Evolutionary conservation across 768 basidiomycete genomes (phyloP).

Genomic region (Suillus spraguei): DNA sequence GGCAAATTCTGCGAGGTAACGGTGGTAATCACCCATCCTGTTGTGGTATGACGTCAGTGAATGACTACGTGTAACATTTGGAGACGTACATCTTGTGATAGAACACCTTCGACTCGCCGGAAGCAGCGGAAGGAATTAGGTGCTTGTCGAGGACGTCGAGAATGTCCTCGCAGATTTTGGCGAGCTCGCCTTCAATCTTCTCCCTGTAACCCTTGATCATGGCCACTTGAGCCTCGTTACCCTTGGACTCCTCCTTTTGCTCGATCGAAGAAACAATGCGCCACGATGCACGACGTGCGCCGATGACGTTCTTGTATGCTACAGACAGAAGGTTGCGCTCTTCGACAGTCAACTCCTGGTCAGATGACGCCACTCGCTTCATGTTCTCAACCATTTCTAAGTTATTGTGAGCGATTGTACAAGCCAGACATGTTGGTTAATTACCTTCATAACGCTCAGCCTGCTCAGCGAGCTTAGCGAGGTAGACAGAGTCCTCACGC

Average conservation of each 20-base stretch:
- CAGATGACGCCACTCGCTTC: slow-evolving; percentile 97
- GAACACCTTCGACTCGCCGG: slow-evolving; percentile 98
- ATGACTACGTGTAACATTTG: background rate
- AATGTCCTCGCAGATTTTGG: slow-evolving; percentile 98
- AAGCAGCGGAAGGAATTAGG: slow-evolving; percentile 94
- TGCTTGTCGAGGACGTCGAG: slow-evolving; percentile 97
- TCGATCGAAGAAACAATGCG: slow-evolving; percentile 98
- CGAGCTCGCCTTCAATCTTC: slow-evolving; percentile 96
- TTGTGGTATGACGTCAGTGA: slow-evolving; percentile 21
- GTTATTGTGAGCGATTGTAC: slow-evolving; percentile 17
- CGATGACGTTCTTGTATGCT: slow-evolving; percentile 99
- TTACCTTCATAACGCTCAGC: slow-evolving; percentile 98
- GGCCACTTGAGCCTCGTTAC: slow-evolving; percentile 91
- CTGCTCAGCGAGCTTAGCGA: slow-evolving; percentile 99
- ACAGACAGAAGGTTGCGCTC: slow-evolving; percentile 98
- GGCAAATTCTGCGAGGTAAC: slow-evolving; percentile 98
- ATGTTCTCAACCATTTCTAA: slow-evolving; percentile 99
- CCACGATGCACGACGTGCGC: slow-evolving; percentile 97
- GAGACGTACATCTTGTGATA: slow-evolving; percentile 95
- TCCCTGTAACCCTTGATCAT: slow-evolving; percentile 99
- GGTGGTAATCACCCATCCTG: slow-evolving; percentile 99
- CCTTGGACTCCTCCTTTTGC: slow-evolving; percentile 99
- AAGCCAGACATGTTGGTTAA: slow-evolving; percentile 18
- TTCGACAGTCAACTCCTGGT: slow-evolving; percentile 98
- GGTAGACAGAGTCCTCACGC: slow-evolving; percentile 98